Evolutionary conservation across 305 asterid genomes (phyloP), one percentile per base, ranked within the genome.

Genomic region (Vinca major): DNA sequence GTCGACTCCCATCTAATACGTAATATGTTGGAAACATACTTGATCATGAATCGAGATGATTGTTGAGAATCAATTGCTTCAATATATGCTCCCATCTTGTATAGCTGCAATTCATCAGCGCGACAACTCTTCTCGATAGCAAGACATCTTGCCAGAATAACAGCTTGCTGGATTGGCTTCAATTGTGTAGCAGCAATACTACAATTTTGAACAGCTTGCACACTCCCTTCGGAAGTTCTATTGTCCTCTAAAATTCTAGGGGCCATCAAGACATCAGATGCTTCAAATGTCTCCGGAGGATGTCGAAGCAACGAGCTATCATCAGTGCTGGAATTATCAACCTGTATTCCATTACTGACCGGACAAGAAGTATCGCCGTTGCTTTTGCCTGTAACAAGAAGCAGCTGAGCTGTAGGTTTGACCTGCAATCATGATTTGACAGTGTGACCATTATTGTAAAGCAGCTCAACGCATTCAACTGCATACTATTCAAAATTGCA

Each of bases 11-110:
- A 94, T 16, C 90, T 84, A 68, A 91, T 74, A 68, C 97, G 95
- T 61, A 91, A 75, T 67, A 94, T 68, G 80, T 82, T 83, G 74
- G 95, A 85, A 77, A 83, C 78, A 81, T 82, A 84, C 50, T 45
- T 83, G 63, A 94, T 75, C 89, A 79, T 83, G 85, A 81, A 87
- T 41, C 83, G 89, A 60, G 95, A 86, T 71, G 88, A 74, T 62
- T 62, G 72, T 77, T 93, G 99, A 70, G 97, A 85, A 85, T 91
- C 93, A 82, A 91, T 81, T 69, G 99, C 96, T 87, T 93, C 96
- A 55, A 93, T 88, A 72, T 91, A 93, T 64, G 99, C 96, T 74
- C 96, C 96, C 97, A 93, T 83, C 77, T 93, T 87, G 93, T 90
- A 89, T 71, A 63, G 79, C 79, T 89, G 96, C 79, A 87, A 52